Percentiles rank a stretch among this genome's conserved stretches.
Conservation (phyloP, 805 yeast genomes). For the Danielia oregonensis region DNA sequence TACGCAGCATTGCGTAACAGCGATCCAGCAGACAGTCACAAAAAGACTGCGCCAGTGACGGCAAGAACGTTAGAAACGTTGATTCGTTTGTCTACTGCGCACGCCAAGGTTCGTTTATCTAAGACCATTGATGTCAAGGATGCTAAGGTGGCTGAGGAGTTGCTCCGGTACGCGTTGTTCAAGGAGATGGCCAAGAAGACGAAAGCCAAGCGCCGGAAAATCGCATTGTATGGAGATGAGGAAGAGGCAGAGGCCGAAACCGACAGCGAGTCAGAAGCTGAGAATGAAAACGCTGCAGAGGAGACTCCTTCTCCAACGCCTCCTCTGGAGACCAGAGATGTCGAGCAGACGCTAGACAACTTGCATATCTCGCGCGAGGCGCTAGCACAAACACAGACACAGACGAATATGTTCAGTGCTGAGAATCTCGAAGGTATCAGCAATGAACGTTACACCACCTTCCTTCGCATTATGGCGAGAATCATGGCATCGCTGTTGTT, state of each 20-base stretch:
- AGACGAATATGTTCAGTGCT: slow-evolving; percentile 17
- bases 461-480: slow-evolving; percentile 29
- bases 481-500: slow-evolving; percentile 31
- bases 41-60: slow-evolving; percentile 88
- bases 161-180: slow-evolving; percentile 82
- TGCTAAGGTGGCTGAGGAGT: slow-evolving; percentile 80
- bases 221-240: slow-evolving; percentile 15
- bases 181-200: slow-evolving; percentile 55
- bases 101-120: slow-evolving; percentile 91
- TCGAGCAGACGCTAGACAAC: slow-evolving; percentile 25
- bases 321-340: slow-evolving; percentile 7
- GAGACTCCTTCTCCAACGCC: neutral
- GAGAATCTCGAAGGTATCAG: slow-evolving; percentile 21
- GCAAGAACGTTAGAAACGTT: slow-evolving; percentile 97
- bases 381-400: slow-evolving; percentile 25
- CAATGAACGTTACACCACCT: slow-evolving; percentile 28
- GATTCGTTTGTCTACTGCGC: slow-evolving; percentile 93
- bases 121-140: slow-evolving; percentile 70
- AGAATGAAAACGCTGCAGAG: slow-evolving; percentile 6
- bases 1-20: slow-evolving; percentile 77
- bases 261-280: slow-evolving; percentile 5
- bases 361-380: slow-evolving; percentile 25
- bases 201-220: slow-evolving; percentile 26
- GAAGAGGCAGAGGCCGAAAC: slow-evolving; percentile 19
- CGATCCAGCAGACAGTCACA: slow-evolving; percentile 56